Percentiles rank a stretch among this genome's conserved stretches.
phyloP scores from a whole-genome alignment of 164 flowering plant genomes.

The Magnolia officinalis region DNA sequence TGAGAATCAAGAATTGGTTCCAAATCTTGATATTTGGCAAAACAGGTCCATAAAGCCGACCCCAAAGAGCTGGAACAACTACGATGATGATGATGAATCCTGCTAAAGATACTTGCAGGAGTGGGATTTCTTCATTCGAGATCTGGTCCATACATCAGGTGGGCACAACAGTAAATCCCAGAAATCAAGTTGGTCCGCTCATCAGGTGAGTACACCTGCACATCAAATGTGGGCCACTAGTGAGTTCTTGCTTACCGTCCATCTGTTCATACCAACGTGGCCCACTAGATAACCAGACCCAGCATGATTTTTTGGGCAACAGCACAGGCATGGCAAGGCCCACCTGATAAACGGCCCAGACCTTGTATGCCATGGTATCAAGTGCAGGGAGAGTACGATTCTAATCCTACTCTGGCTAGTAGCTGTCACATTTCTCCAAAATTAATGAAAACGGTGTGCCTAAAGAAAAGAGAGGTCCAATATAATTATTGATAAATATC shows the following conservation, averaged over 20 bases:
- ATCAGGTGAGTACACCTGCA: no score
- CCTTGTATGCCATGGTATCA: neutral
- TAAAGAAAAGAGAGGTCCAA: neutral
- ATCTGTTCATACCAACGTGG: no score
- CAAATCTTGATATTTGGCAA: neutral
- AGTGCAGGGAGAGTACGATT: no score
- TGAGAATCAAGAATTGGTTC: neutral
- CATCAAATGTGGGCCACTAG: no score
- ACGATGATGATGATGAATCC: neutral
- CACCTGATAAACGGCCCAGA: no score
- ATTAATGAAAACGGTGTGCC: neutral
- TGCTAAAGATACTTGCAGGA: neutral
- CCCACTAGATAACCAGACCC: no score
- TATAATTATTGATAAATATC: neutral
- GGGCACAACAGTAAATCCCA: neutral
- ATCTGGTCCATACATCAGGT: neutral
- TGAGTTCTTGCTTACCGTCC: no score
- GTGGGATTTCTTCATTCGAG: neutral
- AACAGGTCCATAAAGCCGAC: neutral
- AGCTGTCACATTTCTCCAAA: neutral
- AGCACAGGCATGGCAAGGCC: no score
- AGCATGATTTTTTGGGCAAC: no score
- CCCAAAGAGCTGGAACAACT: neutral
- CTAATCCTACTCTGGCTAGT: neutral
- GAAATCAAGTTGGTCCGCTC: no score